Conservation (phyloP, 129 eudicot genomes). For the Tanacetum coccineum region DNA sequence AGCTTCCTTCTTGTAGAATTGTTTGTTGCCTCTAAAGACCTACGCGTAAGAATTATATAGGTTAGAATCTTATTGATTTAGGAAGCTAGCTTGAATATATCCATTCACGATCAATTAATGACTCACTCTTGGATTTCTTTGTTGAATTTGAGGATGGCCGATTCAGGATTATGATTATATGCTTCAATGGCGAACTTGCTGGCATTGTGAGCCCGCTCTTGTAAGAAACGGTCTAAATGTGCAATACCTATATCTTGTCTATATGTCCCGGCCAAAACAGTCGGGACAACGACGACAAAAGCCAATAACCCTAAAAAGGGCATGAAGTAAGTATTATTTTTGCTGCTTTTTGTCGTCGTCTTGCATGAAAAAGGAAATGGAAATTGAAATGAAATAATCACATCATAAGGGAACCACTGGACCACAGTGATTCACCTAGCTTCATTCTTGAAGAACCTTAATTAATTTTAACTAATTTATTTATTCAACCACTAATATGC, state of each 20-base stretch:
- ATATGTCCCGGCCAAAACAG: slow-evolving; percentile 22
- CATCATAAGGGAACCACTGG: slow-evolving; percentile 35
- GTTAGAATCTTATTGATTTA: neutral
- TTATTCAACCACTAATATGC: slow-evolving; percentile 2
- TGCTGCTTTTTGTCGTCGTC: neutral
- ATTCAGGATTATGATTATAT: slow-evolving; percentile 41
- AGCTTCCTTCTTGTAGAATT: slow-evolving; percentile 49
- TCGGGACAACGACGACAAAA: slow-evolving; percentile 24
- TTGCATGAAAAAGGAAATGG: neutral
- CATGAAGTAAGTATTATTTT: neutral
- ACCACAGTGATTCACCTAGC: slow-evolving; percentile 38
- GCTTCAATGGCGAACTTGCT: slow-evolving; percentile 22
- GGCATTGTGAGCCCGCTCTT: slow-evolving; percentile 34
- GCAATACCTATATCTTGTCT: slow-evolving; percentile 9
- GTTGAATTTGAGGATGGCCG: slow-evolving; percentile 31
- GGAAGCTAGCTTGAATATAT: neutral
- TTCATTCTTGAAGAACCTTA: slow-evolving; percentile 7
- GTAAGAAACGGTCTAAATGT: slow-evolving; percentile 31
- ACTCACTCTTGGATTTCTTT: slow-evolving; percentile 39
- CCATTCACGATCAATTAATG: neutral
- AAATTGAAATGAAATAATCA: neutral
- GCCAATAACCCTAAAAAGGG: slow-evolving; percentile 26
- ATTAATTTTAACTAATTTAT: neutral
- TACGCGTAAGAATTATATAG: neutral
- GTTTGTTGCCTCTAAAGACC: slow-evolving; percentile 12